These are phyloP conservation scores for Daldinia concentrica DNA, from an alignment of 495 filamentous ascomycete species.

Conservation along the genomic window DNA sequence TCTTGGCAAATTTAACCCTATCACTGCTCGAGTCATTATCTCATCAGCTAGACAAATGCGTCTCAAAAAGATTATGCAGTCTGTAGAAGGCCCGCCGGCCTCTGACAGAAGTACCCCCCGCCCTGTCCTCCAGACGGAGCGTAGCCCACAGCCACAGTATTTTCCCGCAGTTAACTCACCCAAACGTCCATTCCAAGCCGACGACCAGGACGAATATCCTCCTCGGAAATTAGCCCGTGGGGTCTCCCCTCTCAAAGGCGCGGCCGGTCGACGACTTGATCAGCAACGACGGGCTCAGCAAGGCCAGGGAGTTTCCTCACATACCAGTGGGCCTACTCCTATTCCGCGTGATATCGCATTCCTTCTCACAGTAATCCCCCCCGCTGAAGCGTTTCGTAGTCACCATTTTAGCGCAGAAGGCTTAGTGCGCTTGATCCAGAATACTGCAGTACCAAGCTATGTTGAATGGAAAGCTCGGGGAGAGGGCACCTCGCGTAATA, in stretches of 20 bases:
- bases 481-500: constrained; percentile 21
- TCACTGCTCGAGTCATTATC: constrained; percentile 79
- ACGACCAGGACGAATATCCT: constrained; percentile 77
- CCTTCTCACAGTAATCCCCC: constrained; percentile 83
- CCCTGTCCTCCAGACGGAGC: constrained; percentile 44
- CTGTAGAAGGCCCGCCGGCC: constrained; percentile 56
- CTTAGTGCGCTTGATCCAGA: constrained; percentile 77
- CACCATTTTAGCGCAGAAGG: constrained; percentile 71
- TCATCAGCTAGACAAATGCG: constrained; percentile 78
- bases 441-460: constrained; percentile 69
- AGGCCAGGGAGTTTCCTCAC: constrained; percentile 53
- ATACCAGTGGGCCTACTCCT: constrained; percentile 49
- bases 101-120: constrained; percentile 66
- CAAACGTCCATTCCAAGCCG: constrained; percentile 73
- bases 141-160: constrained; percentile 61
- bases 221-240: constrained; percentile 84
- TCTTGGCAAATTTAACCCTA: constrained; percentile 67
- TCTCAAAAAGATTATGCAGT: constrained; percentile 65
- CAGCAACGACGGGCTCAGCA: constrained; percentile 71
- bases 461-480: constrained; percentile 53
- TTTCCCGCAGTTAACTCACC: constrained; percentile 71
- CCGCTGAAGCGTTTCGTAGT: constrained; percentile 73
- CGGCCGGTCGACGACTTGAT: constrained; percentile 81
- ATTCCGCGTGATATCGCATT: constrained; percentile 85
- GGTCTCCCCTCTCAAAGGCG: constrained; percentile 87